phyloP scores from a whole-genome alignment of 148 eudicot genomes.

The Arbutus unedo region DNA sequence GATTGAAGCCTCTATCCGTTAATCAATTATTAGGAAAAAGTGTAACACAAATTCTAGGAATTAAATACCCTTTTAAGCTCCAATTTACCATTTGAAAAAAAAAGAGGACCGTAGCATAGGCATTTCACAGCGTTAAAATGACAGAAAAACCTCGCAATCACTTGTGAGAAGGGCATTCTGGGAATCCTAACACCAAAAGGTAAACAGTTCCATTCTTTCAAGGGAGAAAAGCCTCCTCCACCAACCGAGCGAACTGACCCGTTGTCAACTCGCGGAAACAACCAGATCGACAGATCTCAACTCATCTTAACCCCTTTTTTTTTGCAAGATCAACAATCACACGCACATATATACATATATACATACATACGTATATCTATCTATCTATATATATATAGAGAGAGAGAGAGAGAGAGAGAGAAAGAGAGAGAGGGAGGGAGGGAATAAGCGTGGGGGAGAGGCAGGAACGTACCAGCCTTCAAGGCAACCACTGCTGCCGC shows the following conservation, averaged over 20 bases:
- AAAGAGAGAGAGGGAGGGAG: background rate
- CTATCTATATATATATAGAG: background rate
- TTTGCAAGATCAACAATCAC: background rate
- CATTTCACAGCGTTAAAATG: background rate
- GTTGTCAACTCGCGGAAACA: background rate
- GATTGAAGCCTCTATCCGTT: too few relatives aligned
- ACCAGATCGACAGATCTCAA: conserved; percentile 23
- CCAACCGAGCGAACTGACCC: background rate
- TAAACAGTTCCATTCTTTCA: background rate
- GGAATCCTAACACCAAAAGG: background rate
- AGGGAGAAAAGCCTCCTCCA: background rate
- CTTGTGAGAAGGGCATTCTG: background rate
- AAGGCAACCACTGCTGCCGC: conserved; percentile 36
- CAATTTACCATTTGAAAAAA: background rate
- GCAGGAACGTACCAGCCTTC: conserved; percentile 55
- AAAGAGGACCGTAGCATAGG: background rate
- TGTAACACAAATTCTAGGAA: background rate
- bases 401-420: background rate
- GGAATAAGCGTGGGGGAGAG: background rate
- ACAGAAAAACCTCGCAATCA: background rate
- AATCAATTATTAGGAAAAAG: background rate
- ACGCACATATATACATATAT: background rate
- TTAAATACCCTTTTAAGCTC: background rate
- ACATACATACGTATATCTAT: background rate
- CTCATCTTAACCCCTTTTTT: background rate